phyloP scores from a whole-genome alignment of 345 rosid genomes.

The Hypericum androsaemum region DNA sequence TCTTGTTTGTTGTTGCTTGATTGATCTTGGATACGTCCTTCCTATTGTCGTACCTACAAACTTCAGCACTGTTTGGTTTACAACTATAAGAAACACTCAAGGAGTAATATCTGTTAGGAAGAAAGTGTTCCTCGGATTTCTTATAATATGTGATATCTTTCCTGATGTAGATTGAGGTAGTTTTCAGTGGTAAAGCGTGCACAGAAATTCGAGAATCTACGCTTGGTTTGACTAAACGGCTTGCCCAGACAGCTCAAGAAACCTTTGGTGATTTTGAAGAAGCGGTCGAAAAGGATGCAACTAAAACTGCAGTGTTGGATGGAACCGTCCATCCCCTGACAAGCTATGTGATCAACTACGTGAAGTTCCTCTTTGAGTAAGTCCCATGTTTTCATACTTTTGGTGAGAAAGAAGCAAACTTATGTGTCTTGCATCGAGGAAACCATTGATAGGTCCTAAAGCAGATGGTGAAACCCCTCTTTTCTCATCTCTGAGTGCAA shows the following conservation, averaged over 20 bases:
- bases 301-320: conserved; percentile 81
- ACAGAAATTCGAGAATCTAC: conserved; percentile 79
- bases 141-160: conserved; percentile 4
- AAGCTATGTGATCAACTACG: conserved; percentile 94
- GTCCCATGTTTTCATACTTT: conserved; percentile 17
- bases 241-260: conserved; percentile 89
- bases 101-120: neutral
- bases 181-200: conserved; percentile 86
- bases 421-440: no score
- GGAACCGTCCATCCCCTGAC: conserved; percentile 98
- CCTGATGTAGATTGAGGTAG: conserved; percentile 49
- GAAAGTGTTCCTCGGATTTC: neutral
- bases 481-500: no score
- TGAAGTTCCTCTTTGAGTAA: conserved; percentile 96
- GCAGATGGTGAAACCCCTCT: no score
- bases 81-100: no score
- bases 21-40: conserved; percentile 3
- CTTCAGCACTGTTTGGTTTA: conserved; percentile 2
- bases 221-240: conserved; percentile 69
- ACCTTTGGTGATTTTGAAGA: conserved; percentile 98
- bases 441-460: no score
- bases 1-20: conserved; percentile 1
- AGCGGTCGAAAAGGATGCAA: conserved; percentile 96
- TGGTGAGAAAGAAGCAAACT: neutral
- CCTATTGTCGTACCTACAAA: no score